Evolutionary conservation across 1,284 basidiomycete genomes (phyloP).

Genomic region (Bjerkandera adusta): DNA sequence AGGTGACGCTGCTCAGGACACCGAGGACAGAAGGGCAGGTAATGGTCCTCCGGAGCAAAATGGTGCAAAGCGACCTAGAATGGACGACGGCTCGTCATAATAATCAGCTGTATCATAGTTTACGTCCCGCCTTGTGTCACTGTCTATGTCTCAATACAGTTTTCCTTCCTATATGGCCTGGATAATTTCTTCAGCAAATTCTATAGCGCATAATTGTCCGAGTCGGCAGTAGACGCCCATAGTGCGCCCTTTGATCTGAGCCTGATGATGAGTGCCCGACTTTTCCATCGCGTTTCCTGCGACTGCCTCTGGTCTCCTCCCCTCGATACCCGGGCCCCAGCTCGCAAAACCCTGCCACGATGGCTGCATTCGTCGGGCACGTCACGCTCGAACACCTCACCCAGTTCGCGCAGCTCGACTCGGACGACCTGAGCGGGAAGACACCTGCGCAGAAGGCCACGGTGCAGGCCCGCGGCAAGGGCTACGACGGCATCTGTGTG

Average conservation of each 20-base stretch:
- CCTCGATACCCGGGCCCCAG: not conserved
- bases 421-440: constrained; percentile 23
- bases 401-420: constrained; percentile 19
- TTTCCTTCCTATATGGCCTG: no score
- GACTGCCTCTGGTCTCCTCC: not conserved
- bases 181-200: no score
- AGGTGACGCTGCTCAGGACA: constrained; percentile 27
- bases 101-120: no score
- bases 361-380: constrained; percentile 35
- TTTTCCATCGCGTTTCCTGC: not conserved
- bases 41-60: constrained; percentile 16
- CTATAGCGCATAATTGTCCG: no score
- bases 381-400: constrained; percentile 38
- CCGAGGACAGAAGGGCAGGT: constrained; percentile 14
- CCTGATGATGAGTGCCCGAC: no score
- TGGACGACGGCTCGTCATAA: constrained; percentile 20
- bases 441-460: constrained; percentile 52
- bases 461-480: constrained; percentile 49
- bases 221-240: no score
- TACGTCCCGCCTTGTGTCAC: no score
- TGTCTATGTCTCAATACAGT: no score
- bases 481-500: constrained; percentile 70
- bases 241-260: no score
- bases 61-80: constrained; percentile 29
- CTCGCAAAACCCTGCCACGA: constrained; percentile 15